These are phyloP conservation scores for Candida buenavistaensis DNA, from an alignment of 1,139 yeast species.

Conservation along the genomic window DNA sequence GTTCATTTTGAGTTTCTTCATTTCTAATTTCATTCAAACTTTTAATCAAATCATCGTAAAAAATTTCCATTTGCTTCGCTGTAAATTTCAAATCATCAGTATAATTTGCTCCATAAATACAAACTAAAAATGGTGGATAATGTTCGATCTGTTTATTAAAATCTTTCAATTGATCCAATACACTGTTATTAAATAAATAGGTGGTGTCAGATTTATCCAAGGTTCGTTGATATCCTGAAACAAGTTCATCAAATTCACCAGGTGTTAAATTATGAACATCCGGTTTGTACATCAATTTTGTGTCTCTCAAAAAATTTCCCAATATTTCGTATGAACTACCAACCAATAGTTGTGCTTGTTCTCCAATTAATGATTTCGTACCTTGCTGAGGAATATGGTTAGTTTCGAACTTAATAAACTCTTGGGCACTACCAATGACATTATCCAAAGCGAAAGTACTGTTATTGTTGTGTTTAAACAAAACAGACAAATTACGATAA, in stretches of 20 bases:
- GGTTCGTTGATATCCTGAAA: conserved; percentile 11
- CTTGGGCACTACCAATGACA: conserved; percentile 30
- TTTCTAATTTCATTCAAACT: conserved; percentile 13
- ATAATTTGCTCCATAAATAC: conserved; percentile 17
- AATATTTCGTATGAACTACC: conserved; percentile 6
- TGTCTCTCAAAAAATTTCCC: conserved; percentile 15
- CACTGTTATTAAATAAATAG: conserved; percentile 16
- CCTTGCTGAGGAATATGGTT: background rate
- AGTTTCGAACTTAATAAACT: conserved; percentile 28
- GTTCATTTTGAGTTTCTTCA: conserved; percentile 1
- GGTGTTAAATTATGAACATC: conserved; percentile 18
- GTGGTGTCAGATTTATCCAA: conserved; percentile 11
- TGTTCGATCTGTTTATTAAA: conserved; percentile 21
- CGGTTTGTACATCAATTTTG: conserved; percentile 14
- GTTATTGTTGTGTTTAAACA: conserved; percentile 35
- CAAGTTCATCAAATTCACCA: conserved; percentile 16
- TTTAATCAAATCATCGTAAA: conserved; percentile 22
- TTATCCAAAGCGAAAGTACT: conserved; percentile 38
- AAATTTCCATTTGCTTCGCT: conserved; percentile 15
- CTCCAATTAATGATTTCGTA: conserved; percentile 3
- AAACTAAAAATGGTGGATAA: conserved; percentile 24
- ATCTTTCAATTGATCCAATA: conserved; percentile 17
- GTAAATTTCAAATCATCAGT: conserved; percentile 9
- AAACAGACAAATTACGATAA: conserved; percentile 27
- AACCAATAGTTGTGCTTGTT: conserved; percentile 5